Evolutionary conservation across 768 basidiomycete species (phyloP), one percentile per base, ranked within the genome.

Genomic region (Naganishia kalamii): DNA sequence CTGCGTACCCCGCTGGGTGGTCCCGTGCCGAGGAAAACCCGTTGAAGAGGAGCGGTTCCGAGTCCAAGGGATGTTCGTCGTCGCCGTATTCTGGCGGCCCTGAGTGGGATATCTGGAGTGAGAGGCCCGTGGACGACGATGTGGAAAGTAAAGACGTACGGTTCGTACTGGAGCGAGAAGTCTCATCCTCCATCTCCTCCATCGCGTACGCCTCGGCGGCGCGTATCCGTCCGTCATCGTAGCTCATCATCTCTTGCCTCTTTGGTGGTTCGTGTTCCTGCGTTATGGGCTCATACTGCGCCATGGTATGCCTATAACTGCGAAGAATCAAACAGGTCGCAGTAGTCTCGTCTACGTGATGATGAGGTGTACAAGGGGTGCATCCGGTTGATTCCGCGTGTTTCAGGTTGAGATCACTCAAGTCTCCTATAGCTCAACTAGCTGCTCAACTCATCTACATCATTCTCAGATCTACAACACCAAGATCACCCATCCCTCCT

Each of bases 1-100:
- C 49, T 51, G 10, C 49, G 30, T 51, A 51, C 30, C 49, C 49
- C 17, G 49, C 25, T 51, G 49, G 49, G 30, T 32, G 49, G 7
- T 51, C 51, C 15, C 51, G 10, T 7, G 54, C 32, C 4, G 54
- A 57, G 13, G 29, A 32, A 23, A 57, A 57, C 5, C 54, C 54
- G 54, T 40, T 57, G 54, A 57, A 57, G 4, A 57, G 37, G 1
- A 57, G 23, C 40, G 54, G 54, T 40, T 35, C n/a, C 4, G 54
- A 57, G 21, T 33, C 54, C 10, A 35, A 37, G 10, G 35, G 10
- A n/a, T 1, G 33, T 10, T 57, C 54, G 4, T 57, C 54, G 11
- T n/a, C 37, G 25, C 32, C 7, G 48, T 57, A 57, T 12, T 52
- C 54, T 23, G 25, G 33, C 12, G 21, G 19, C 13, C 5, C 30